phyloP scores from a whole-genome alignment of 345 rosid genomes.

The Firmiana major region DNA sequence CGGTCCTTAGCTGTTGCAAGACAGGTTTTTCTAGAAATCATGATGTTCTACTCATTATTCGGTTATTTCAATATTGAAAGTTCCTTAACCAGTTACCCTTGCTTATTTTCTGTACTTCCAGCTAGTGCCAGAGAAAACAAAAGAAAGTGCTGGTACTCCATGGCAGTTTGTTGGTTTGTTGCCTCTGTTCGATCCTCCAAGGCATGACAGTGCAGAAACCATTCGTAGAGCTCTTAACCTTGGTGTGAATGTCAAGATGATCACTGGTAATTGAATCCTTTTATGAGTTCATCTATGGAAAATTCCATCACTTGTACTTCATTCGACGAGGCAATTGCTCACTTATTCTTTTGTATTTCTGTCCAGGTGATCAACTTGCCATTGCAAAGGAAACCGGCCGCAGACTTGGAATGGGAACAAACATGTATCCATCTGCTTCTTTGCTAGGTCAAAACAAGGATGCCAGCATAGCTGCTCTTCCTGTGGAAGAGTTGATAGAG shows the following conservation, averaged over 20 bases:
- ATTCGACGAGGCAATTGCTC: not conserved
- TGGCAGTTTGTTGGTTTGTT: slow-evolving; percentile 82
- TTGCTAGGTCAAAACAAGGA: slow-evolving; percentile 76
- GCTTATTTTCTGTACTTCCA: slow-evolving; percentile 19
- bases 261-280: slow-evolving; percentile 51
- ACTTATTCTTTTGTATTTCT: not conserved
- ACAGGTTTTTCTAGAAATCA: slow-evolving; percentile 43
- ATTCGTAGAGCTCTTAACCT: slow-evolving; percentile 83
- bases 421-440: slow-evolving; percentile 92
- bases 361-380: slow-evolving; percentile 68
- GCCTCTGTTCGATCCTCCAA: slow-evolving; percentile 84
- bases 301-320: not conserved
- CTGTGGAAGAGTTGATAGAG: slow-evolving; percentile 82
- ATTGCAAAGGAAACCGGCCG: slow-evolving; percentile 96
- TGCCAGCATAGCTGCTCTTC: slow-evolving; percentile 54
- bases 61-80: not conserved
- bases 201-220: slow-evolving; percentile 98
- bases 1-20: slow-evolving; percentile 75
- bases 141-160: slow-evolving; percentile 66
- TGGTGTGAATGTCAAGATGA: slow-evolving; percentile 97
- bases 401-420: slow-evolving; percentile 92
- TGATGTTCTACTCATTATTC: not conserved
- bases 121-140: slow-evolving; percentile 67
- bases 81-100: not conserved
- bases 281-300: not conserved